Conservation (phyloP, 2,329 filamentous ascomycete species). For the Lecanicillium sp. region DNA sequence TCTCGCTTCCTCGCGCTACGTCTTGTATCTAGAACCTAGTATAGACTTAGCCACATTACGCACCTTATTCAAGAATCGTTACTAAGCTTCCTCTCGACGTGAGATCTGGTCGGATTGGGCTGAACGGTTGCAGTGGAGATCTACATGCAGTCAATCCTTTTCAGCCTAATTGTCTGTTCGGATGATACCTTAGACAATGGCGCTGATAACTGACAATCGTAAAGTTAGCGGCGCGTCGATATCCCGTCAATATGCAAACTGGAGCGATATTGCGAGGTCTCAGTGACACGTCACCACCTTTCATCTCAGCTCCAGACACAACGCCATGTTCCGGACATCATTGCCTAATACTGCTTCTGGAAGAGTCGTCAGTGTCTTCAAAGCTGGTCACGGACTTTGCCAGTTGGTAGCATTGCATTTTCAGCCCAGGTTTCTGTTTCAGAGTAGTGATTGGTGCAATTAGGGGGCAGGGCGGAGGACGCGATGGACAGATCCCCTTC, state of each 20-base stretch:
- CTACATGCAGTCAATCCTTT: no score
- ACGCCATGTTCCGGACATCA: constrained; percentile 1
- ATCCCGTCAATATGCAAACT: constrained; percentile 1
- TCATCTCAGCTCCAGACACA: constrained; percentile 1
- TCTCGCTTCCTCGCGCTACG: no score
- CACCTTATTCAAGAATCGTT: no score
- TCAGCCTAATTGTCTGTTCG: no score
- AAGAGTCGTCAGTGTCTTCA: no score
- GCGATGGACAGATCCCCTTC: neutral
- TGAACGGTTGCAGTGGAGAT: no score
- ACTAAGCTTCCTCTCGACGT: no score
- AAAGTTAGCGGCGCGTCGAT: neutral
- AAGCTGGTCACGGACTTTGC: no score
- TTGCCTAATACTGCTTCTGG: neutral
- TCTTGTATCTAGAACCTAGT: no score
- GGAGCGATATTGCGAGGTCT: constrained; percentile 1
- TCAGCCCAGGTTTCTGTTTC: constrained; percentile 1
- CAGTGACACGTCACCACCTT: neutral
- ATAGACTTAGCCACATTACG: no score
- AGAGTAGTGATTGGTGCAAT: constrained; percentile 2
- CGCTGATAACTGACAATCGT: neutral
- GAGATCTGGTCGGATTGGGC: no score
- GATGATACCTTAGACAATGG: neutral
- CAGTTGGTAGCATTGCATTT: no score
- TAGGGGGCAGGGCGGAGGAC: neutral